phyloP scores from a whole-genome alignment of 148 eudicot species.

The Suaeda aralocaspica region DNA sequence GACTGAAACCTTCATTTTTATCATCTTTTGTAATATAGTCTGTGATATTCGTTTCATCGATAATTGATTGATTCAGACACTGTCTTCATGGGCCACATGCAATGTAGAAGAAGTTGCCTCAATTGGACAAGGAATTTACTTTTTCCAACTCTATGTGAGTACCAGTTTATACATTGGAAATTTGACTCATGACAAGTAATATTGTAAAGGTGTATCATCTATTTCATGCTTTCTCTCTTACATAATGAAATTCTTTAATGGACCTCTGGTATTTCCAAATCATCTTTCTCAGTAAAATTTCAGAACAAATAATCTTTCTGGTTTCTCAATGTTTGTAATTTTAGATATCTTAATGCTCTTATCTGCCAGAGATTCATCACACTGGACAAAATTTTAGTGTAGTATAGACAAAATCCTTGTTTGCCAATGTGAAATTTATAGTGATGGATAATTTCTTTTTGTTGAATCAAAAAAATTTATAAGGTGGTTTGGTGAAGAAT shows the following conservation, averaged over 20 bases:
- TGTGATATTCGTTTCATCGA: neutral
- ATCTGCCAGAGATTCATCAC: neutral
- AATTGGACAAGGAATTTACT: slow-evolving; percentile 73
- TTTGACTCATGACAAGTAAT: neutral
- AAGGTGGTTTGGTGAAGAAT: neutral
- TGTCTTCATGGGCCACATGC: slow-evolving; percentile 75
- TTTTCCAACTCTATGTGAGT: slow-evolving; percentile 93
- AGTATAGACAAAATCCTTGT: neutral
- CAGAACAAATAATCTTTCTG: no score
- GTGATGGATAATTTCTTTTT: no score
- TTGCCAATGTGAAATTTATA: neutral
- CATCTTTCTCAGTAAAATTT: no score
- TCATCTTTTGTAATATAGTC: neutral
- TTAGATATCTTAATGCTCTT: neutral
- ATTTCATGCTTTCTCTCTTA: neutral
- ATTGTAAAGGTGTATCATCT: neutral
- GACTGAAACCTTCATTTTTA: neutral
- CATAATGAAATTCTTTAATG: neutral
- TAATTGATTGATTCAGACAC: slow-evolving; percentile 43
- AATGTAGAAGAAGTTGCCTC: slow-evolving; percentile 92
- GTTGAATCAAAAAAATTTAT: no score
- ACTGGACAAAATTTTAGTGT: neutral
- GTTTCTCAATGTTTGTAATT: no score
- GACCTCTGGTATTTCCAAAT: neutral
- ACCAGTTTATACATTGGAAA: neutral